These are phyloP conservation scores for Rhipidocladum racemiflorum DNA, from an alignment of 176 grass and related monocot genomes.

Conservation along the genomic window DNA sequence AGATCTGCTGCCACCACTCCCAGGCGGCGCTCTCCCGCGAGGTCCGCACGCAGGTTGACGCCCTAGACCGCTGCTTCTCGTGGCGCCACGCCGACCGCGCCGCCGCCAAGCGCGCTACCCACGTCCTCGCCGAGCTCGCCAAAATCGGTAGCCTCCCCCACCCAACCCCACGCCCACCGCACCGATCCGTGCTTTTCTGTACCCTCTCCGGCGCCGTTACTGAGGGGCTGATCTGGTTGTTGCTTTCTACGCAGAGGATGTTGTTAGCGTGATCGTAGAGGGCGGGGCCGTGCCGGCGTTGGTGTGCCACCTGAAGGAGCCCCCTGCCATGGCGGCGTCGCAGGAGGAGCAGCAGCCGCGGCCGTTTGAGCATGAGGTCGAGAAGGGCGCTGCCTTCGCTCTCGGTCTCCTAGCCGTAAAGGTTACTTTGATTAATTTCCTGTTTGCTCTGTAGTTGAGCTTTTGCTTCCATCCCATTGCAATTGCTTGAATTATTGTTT, in stretches of 20 bases:
- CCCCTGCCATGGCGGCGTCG: constrained; percentile 23
- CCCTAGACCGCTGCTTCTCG: constrained; percentile 69
- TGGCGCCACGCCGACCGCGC: constrained; percentile 78
- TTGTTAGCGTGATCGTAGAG: constrained; percentile 92
- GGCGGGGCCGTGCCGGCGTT: constrained; percentile 81
- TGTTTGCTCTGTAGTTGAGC: not conserved
- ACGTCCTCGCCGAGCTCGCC: constrained; percentile 80
- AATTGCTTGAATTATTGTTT: constrained; percentile 14
- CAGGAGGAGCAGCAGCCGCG: constrained; percentile 52
- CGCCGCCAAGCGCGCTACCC: constrained; percentile 79
- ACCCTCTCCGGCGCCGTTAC: constrained; percentile 21
- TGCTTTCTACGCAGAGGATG: constrained; percentile 58
- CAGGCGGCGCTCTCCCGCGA: constrained; percentile 58
- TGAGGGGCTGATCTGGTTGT: constrained; percentile 43
- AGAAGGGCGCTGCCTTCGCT: constrained; percentile 95
- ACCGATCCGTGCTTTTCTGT: constrained; percentile 17
- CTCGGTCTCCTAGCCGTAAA: constrained; percentile 97
- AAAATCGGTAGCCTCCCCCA: constrained; percentile 67
- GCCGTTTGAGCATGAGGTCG: constrained; percentile 90
- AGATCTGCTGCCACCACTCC: constrained; percentile 76
- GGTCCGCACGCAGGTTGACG: constrained; percentile 81
- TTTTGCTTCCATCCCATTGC: constrained; percentile 10
- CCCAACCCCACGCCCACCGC: not conserved
- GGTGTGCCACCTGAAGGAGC: constrained; percentile 76
- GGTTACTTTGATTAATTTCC: constrained; percentile 36